A percentile compares a stretch with the other conserved stretches of the same genome.
phyloP scores from a whole-genome alignment of 257 asterid genomes.

The Nicotiana obtusifolia region DNA sequence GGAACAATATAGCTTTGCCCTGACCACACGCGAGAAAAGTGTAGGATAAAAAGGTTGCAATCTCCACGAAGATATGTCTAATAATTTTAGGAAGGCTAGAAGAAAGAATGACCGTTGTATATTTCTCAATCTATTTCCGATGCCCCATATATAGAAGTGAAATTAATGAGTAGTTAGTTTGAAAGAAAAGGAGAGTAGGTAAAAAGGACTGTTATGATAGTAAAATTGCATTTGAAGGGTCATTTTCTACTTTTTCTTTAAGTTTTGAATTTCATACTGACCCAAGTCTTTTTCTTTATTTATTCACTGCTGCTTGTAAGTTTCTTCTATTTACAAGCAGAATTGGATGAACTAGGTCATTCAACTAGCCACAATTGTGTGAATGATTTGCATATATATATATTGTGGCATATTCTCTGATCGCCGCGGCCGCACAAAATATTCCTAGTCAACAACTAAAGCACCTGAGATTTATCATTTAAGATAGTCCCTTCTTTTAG shows the following conservation, averaged over 20 bases:
- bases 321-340: no score
- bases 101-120: not conserved
- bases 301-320: no score
- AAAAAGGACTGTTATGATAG: no score
- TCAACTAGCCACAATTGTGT: not conserved
- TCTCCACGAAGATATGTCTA: not conserved
- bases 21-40: not conserved
- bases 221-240: not conserved
- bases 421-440: no score
- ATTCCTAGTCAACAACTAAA: not conserved
- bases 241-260: not conserved
- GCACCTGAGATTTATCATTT: not conserved
- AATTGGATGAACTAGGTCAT: no score
- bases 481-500: not conserved
- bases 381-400: not conserved
- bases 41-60: not conserved
- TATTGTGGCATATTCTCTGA: not conserved
- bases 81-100: not conserved
- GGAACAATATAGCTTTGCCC: no score
- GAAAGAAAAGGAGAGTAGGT: not conserved
- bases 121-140: not conserved
- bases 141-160: not conserved
- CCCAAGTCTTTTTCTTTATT: no score
- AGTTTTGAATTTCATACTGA: not conserved
- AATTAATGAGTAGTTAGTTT: not conserved